Base-by-base conservation (phyloP, 495 filamentous ascomycete genomes). In the Cercophora newfieldiana region DNA sequence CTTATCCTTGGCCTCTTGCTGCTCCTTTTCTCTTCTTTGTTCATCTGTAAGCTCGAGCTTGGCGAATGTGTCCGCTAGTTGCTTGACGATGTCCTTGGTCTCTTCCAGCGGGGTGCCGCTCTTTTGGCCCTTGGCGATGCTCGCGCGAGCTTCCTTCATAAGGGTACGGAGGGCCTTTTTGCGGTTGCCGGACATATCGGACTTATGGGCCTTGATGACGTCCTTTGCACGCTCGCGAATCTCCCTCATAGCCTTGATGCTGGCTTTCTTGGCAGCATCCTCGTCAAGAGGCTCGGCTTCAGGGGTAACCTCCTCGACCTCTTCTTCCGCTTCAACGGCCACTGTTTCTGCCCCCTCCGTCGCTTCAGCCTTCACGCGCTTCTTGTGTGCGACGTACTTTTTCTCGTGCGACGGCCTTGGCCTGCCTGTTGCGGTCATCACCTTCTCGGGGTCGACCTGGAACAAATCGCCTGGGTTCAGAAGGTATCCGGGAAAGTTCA, bases 401-500 rank as follows among this genome's bases (percentile, higher is more conserved):
- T 57, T 69, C 50, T n/a, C 29, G 50, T 61, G 57, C 12, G 50
- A 22, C 3, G 33, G 53, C 16, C 94, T 96, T 10, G 85, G 84
- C 1, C 83, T 84, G 31, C 95, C 95, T 10, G 93, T 97, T 24
- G 92, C 95, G 68, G 79, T 91, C 78, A 99, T 83, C 30, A 98
- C 96, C 64, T 88, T 87, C 6, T 95, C 92, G 49, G 89, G 85
- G 7, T 97, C 90, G 72, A 99, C 96, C 72, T 94, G 91, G 85
- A 98, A 99, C 83, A 99, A 90, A 74, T 99, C 95, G 56, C 95
- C 95, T 10, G 95, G 95, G 78, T 99, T 99, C 28, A 99, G 89
- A 72, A 93, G 90, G 79, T 98, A 99, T 66, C 92, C 89, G 0
- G 95, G 94, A 74, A 97, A 89, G 54, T 82, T 85, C 91, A 98